Evolutionary conservation across 768 basidiomycete genomes (phyloP).

Genomic region (Suillus spraguei): DNA sequence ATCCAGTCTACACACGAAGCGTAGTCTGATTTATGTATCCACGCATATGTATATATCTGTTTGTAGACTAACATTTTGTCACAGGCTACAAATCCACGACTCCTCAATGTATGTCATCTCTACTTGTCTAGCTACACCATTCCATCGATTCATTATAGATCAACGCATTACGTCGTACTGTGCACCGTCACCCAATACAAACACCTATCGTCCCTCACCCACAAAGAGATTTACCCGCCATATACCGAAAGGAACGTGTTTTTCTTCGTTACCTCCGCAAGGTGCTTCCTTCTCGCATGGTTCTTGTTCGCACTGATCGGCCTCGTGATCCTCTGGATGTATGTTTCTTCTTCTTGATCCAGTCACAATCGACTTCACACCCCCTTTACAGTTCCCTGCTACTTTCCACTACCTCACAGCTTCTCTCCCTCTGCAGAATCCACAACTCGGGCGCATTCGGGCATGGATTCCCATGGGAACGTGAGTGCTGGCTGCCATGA

Average conservation of each 20-base stretch:
- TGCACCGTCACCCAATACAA: not conserved
- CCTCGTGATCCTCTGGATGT: not conserved
- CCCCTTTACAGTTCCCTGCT: not conserved
- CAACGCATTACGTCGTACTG: not conserved
- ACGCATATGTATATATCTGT: no score
- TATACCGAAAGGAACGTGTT: not conserved
- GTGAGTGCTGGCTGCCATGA: not conserved
- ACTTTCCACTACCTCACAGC: not conserved
- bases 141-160: not conserved
- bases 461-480: not conserved
- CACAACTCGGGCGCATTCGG: not conserved
- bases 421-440: not conserved
- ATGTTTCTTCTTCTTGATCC: not conserved
- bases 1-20: not conserved
- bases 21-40: not conserved
- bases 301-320: not conserved
- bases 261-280: constrained; percentile 1
- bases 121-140: not conserved
- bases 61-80: not conserved
- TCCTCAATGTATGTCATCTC: not conserved
- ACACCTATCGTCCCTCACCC: not conserved
- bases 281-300: not conserved
- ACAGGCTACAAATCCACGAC: not conserved
- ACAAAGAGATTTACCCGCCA: not conserved
- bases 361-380: not conserved